Evolutionary conservation across 1,284 basidiomycete genomes (phyloP).

Genomic region (Cutaneotrichosporon cyanovorans): DNA sequence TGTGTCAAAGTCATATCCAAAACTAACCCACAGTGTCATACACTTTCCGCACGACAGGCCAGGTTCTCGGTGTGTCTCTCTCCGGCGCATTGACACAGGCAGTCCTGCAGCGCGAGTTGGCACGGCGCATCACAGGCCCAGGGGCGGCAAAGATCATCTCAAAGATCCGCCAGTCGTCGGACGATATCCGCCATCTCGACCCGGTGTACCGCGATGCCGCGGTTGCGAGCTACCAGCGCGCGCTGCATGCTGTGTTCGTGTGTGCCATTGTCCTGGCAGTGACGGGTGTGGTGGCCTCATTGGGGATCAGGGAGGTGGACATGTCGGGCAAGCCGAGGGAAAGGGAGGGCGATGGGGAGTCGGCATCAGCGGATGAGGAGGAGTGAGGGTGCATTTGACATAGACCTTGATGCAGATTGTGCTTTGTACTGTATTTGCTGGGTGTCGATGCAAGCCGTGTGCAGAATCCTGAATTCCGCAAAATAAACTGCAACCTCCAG

Average conservation of each 20-base stretch:
- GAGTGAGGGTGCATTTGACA: no score
- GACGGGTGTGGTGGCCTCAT: slow-evolving; percentile 25
- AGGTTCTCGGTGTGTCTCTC: slow-evolving; percentile 79
- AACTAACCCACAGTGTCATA: slow-evolving; percentile 62
- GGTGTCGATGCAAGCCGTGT: no score
- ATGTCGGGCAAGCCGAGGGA: slow-evolving; percentile 20
- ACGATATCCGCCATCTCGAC: slow-evolving; percentile 65
- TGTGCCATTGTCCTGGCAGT: slow-evolving; percentile 52
- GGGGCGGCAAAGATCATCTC: slow-evolving; percentile 52
- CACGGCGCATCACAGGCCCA: slow-evolving; percentile 64
- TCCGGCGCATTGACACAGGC: slow-evolving; percentile 73
- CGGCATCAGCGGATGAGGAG: not conserved
- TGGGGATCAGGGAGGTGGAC: slow-evolving; percentile 35
- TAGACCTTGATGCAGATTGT: no score
- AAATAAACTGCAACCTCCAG: no score
- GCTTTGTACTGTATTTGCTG: no score
- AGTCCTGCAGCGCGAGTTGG: slow-evolving; percentile 60
- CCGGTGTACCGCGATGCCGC: slow-evolving; percentile 60
- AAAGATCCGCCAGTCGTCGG: slow-evolving; percentile 65
- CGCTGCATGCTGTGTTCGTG: slow-evolving; percentile 78
- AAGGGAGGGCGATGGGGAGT: not conserved
- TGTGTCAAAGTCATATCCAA: slow-evolving; percentile 39
- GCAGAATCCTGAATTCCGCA: no score
- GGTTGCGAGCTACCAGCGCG: slow-evolving; percentile 70
- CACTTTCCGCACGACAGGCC: slow-evolving; percentile 80